Base-by-base conservation (phyloP, 345 rosid genomes). In the Heritiera littoralis region DNA sequence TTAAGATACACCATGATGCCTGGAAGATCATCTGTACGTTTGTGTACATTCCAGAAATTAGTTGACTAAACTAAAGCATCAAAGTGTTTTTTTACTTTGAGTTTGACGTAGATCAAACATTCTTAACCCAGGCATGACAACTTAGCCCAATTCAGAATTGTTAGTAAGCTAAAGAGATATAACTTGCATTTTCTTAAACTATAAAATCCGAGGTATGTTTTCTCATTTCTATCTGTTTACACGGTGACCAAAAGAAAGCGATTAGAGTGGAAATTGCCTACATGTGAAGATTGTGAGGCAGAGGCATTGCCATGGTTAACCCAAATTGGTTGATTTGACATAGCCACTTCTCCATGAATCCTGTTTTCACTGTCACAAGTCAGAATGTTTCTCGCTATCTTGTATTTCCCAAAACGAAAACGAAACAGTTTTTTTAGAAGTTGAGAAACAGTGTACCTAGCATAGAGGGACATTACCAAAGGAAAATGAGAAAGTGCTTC, bases 301-400 rank as follows among this genome's bases (percentile, higher is more conserved):
- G 86, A 72, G 43, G 71, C 49, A 77, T 28, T 75, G 65, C 76
- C 78, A 30, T 66, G 71, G 78, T 51, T 75, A 60, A 92, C 35
- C 98, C 98, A 95, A 77, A 66, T 81, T 38, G 94, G 83, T 79
- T 88, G 84, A 66, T 81, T 85, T 66, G 97, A 83, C 38, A 86
- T 83, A 56, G 85, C 92, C 78, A 88, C 94, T 78, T 93, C 98
- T n/a, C 97, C 98, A 81, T 90, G 97, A 83, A 92, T 80, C 84
- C 97, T 95, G 87, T 40, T 54, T 69, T 30, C 74, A 40, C n/a
- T 63, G 38, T 43, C 80, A 69, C 43, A 43, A 9, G 67, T 56
- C 52, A 84, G 45, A 58, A 55, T 23, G 20, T n/a, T 41, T 77
- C 73, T 79, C 41, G 58, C 45, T 49, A n/a, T 61, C 56, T 28